Base-by-base conservation (phyloP, 1,139 yeast species). In the Geotrichum macrosporum region DNA sequence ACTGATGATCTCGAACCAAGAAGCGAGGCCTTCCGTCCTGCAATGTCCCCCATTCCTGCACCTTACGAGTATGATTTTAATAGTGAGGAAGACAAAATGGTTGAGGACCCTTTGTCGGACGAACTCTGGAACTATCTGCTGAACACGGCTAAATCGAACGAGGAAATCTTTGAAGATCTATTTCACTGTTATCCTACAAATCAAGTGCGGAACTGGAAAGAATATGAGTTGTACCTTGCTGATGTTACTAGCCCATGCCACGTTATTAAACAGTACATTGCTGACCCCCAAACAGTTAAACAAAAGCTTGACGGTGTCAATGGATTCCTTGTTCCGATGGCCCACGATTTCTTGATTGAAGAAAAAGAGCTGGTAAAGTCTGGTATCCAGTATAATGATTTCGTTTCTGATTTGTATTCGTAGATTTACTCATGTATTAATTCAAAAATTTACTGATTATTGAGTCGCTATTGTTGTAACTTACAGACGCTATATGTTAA, bases 181-280 rank as follows among this genome's bases (percentile, higher is more conserved):
- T 52, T 52, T 40, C 53, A 52, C 34, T 41, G 48, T 10, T 48
- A 49, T 27, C 55, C 55, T 8, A 48, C 54, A 9, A 50, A 52
- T 40, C 38, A 48, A 21, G 51, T 47, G 10, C 22, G 20, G 18
- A 52, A 46, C 35, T 52, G 55, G 55, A 20, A 31, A 2, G 41
- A 52, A 16, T 52, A 51, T 30, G 42, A 30, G 15, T 16, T 20
- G n/a, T 52, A 44, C 20, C 13, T 16, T 12, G 27, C 21, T 10
- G 50, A 46, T n/a, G 44, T 52, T 10, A 24, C 43, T n/a, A 37
- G 43, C 3, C 45, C 46, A 4, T 50, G 53, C 31, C 55, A 52
- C 43, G 46, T 52, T 8, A 38, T 39, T n/a, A 47, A 46, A 13
- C 32, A 46, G 33, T 50, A 49, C 20, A 16, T 35, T 1, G 18